These are phyloP conservation scores for Ocimum tenuiflorum DNA, from an alignment of 257 asterid species.

Conservation along the genomic window DNA sequence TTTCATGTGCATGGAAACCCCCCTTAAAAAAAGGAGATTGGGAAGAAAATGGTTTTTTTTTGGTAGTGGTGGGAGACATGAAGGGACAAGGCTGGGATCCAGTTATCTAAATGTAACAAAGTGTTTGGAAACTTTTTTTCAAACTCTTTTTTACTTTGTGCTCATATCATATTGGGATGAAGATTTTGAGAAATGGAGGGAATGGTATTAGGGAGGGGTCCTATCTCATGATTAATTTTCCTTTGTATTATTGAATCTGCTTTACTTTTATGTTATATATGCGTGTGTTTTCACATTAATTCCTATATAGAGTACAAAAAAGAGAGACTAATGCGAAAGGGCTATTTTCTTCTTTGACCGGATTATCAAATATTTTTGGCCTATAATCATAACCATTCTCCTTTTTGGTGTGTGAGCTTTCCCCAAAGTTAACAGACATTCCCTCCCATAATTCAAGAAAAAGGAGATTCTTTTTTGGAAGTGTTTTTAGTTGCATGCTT, in stretches of 20 bases:
- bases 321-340: constrained; percentile 32
- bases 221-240: constrained; percentile 25
- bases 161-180: constrained; percentile 29
- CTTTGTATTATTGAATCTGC: constrained; percentile 27
- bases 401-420: constrained; percentile 32
- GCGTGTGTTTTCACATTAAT: not conserved
- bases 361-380: too few relatives aligned
- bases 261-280: not conserved
- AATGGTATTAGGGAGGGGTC: constrained; percentile 13
- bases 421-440: constrained; percentile 37
- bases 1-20: constrained; percentile 29
- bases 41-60: constrained; percentile 6
- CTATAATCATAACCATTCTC: constrained; percentile 26
- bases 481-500: constrained; percentile 31
- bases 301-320: not conserved
- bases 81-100: constrained; percentile 33
- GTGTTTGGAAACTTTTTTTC: constrained; percentile 33
- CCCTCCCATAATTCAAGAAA: constrained; percentile 43
- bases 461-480: constrained; percentile 30
- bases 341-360: constrained; percentile 37
- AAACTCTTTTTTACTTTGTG: constrained; percentile 13
- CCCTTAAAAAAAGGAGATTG: not conserved
- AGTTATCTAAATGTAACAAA: constrained; percentile 20
- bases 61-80: constrained; percentile 21
- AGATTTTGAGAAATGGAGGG: constrained; percentile 25